These are phyloP conservation scores for Tausonia pullulans DNA, from an alignment of 1,284 basidiomycete genomes.

Conservation along the genomic window DNA sequence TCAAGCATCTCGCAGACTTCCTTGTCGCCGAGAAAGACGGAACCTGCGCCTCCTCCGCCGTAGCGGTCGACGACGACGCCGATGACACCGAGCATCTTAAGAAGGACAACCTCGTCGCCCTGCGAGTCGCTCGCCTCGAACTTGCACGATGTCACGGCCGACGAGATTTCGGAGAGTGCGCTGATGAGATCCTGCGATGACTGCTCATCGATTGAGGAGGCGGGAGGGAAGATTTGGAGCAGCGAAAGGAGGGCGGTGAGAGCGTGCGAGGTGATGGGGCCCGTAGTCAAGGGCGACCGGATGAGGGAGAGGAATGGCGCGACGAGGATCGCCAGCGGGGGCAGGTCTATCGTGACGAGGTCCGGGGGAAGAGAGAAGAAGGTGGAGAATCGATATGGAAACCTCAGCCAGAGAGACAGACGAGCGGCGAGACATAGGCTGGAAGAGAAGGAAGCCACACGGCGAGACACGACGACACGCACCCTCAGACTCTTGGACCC, in stretches of 20 bases:
- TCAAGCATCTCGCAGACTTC: conserved; percentile 98
- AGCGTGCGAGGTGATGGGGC: conserved; percentile 83
- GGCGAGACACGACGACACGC: neutral
- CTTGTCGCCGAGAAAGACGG: conserved; percentile 66
- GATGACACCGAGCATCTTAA: conserved; percentile 85
- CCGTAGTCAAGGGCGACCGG: conserved; percentile 82
- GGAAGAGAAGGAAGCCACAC: conserved; percentile 21
- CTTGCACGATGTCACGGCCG: conserved; percentile 86
- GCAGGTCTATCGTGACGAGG: conserved; percentile 43
- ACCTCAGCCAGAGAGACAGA: conserved; percentile 46
- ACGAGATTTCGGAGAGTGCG: conserved; percentile 73
- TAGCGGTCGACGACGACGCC: conserved; percentile 62
- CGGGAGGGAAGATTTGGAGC: conserved; percentile 37
- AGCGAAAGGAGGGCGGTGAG: conserved; percentile 78
- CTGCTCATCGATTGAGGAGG: conserved; percentile 39
- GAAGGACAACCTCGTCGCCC: conserved; percentile 88
- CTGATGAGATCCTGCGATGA: conserved; percentile 44
- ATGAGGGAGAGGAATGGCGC: conserved; percentile 86
- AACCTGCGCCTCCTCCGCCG: conserved; percentile 36
- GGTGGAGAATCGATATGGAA: neutral
- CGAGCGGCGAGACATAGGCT: conserved; percentile 71
- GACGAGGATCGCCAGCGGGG: conserved; percentile 54
- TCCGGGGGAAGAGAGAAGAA: neutral
- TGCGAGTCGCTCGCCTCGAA: conserved; percentile 95
- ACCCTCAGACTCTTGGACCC: conserved; percentile 44